Percentiles rank a stretch among this genome's conserved stretches.
Evolutionary conservation across 2,329 filamentous ascomycete species (phyloP).

Genomic region (Penicillium sp.): DNA sequence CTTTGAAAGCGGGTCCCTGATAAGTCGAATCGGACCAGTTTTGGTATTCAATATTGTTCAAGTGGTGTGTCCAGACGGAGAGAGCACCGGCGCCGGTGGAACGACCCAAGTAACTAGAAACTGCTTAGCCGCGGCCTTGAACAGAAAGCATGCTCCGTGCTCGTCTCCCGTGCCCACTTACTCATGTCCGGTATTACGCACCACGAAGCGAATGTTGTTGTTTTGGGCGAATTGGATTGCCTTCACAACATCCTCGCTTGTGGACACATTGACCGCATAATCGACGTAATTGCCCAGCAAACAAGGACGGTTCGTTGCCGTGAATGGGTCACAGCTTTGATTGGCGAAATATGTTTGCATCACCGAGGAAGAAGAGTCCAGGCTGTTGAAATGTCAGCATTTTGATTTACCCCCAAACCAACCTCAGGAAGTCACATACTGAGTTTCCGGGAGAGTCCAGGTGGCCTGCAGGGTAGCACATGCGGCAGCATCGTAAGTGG

Average conservation of each 20-base stretch:
- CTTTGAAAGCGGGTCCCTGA: constrained; percentile 51
- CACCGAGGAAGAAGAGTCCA: constrained; percentile 27
- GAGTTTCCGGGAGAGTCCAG: neutral
- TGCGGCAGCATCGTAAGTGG: neutral
- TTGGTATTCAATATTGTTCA: constrained; percentile 29
- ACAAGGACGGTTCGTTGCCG: constrained; percentile 28
- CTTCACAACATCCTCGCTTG: constrained; percentile 23
- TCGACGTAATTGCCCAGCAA: constrained; percentile 29
- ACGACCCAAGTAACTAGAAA: constrained; percentile 46
- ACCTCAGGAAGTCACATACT: too few species aligned
- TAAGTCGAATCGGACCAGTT: constrained; percentile 47
- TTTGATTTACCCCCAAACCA: too few species aligned
- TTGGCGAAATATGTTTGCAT: constrained; percentile 43
- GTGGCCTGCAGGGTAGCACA: neutral
- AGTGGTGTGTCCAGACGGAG: constrained; percentile 35
- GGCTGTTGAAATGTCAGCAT: too few species aligned
- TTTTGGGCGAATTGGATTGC: constrained; percentile 43
- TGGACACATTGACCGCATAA: constrained; percentile 38
- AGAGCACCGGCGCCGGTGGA: constrained; percentile 59
- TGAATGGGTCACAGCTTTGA: constrained; percentile 44
- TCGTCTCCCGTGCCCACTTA: constrained; percentile 46
- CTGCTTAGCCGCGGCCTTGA: neutral
- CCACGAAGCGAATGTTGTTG: constrained; percentile 53
- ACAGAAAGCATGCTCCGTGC: constrained; percentile 43
- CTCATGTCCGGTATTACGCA: constrained; percentile 46